Evolutionary conservation across 2,329 filamentous ascomycete species (phyloP), one percentile per base, ranked within the genome.

Genomic region (Fusarium solani-melongenae): DNA sequence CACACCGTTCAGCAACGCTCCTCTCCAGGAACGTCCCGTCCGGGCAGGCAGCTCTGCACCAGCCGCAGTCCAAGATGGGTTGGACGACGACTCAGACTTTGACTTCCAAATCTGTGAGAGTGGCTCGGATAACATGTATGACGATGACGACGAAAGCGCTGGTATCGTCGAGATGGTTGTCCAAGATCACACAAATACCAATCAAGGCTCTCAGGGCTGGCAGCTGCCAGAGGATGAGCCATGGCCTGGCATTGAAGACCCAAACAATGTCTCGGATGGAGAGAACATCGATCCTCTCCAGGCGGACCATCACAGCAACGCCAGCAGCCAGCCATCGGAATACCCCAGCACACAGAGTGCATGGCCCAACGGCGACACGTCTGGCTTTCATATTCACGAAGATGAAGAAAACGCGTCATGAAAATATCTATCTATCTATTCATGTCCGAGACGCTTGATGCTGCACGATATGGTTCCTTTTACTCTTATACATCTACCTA

Each of bases 1-100:
- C 4, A 95, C 93, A 1, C 93, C 93, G 0, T 87, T 92, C 78
- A 94, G 92, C 77, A 92, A 91, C 69, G 88, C 86, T 5, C 86
- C 89, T 1, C 80, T 82, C 10, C 80, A 84, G 14, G 86, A 88
- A 62, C 82, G 83, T 17, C 71, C 71, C 6, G 49, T 77, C 3
- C 76, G 81, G 15, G 75, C 76, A 49, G 76, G 78, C 36, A 83
- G 81, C 53, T 69, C 76, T 15, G 73, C 76, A 8, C 79, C 77
- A 5, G 78, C 75, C 14, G 76, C 71, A 17, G 67, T 73, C 5
- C 75, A 78, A 38, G 81, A 83, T 70, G 77, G 75, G 2, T 78
- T 82, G 36, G 81, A 82, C 36, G 80, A 82, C 57, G 81, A 84
- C n/a, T 80, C 81, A 14, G 81, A 82, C 22, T 80, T 82, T 55